Evolutionary conservation across 148 eudicot genomes (phyloP), one percentile per base, ranked within the genome.

Genomic region (Nyssa sinensis): DNA sequence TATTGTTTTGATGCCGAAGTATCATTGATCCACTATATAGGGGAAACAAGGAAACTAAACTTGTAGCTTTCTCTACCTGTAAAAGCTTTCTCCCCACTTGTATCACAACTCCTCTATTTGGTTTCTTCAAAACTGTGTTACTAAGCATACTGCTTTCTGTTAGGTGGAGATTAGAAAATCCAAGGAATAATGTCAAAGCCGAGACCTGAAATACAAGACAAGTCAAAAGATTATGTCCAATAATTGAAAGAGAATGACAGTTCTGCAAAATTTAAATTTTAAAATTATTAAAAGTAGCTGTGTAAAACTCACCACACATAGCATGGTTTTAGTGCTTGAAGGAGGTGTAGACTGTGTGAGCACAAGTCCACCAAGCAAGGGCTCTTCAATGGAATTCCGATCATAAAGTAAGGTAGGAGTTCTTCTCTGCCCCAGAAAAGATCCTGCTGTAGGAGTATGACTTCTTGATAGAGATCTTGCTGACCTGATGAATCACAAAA

Each of bases 391-490:
- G 66, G 79, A 35, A 81, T 70, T 75, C 58, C 55, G 75, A 59
- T 69, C 71, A 72, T 71, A 72, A 17, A 66, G 67, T 27, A 75
- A 70, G 55, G 55, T 25, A 70, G 58, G 62, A 33, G 58, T 70
- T 77, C 81, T 70, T 77, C 81, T 87, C 65, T 78, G 81, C 30
- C 76, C 76, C 21, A 64, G 70, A 78, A 72, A 86, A 58, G 88
- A 79, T 73, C 80, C 87, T 76, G 64, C 58, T 31, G 88, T 70
- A 27, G 94, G 89, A 70, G 92, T 90, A 74, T 83, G 85, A 71
- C 92, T 85, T 41, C 83, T 82, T 17, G 90, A 62, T 31, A 90
- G 77, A 60, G 88, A 90, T 79, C 95, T 88, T n/a, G 95, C 95
- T 59, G 95, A 90, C 82, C 92, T 90, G 81, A 65, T 63, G 35